Base-by-base conservation (phyloP, 1,284 basidiomycete genomes). In the Cronartium quercuum region DNA sequence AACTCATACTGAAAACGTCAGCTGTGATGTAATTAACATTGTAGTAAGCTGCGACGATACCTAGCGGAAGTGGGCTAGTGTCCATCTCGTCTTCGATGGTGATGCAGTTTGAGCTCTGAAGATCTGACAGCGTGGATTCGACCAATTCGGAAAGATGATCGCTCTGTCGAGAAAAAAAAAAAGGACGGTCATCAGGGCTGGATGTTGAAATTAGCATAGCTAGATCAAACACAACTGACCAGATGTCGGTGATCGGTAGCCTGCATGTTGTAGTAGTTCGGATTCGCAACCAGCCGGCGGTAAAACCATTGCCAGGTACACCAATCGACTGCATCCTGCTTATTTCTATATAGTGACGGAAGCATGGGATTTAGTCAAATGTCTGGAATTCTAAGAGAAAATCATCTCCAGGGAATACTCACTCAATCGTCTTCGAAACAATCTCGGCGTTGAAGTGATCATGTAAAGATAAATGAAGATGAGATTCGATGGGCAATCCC, bases 371-470 rank as follows among this genome's bases (percentile, higher is more conserved):
- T 41, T 21, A 66, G 58, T 37, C 37, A 61, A 34, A 38, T 15
- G 42, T 24, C 24, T 69, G 57, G 55, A 37, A 80, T 77, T 0
- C 80, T 78, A 38, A 57, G 6, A 42, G 29, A 41, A 6, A 78
- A 78, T 62, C 81, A 80, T 75, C 81, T 81, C 77, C n/a, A 60
- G 9, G 34, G 21, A 18, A 37, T 9, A 51, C 73, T 47, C 81
- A 80, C 84, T 98, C 94, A 77, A 99, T 96, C 3, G 95, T 98
- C 84, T 94, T 94, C 38, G 97, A 92, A 12, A 94, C 94, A 78
- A 98, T 96, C 83, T 99, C 96, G 0, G 95, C 92, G 77, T 98
- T 87, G 88, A 98, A 97, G 82, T 97, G 97, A 82, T 98, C 96
- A 80, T 98, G 94, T 6, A 92, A 84, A 37, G 73, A 67, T 81